Evolutionary conservation across 2,329 filamentous ascomycete genomes (phyloP).

Genomic region (Sarocladium kiliense): DNA sequence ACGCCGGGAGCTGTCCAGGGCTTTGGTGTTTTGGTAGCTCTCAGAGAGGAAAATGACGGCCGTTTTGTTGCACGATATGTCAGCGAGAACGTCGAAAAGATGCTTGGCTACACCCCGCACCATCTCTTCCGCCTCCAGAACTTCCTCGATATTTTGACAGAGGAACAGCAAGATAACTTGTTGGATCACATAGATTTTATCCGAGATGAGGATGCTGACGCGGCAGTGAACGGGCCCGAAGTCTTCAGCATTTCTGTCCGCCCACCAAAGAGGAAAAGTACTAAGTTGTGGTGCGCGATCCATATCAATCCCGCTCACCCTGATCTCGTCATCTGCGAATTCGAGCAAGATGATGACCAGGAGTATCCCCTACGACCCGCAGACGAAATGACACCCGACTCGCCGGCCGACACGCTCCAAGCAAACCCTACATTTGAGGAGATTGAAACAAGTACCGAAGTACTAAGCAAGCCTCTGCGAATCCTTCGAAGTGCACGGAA

Average conservation of each 20-base stretch:
- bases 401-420: constrained; percentile 68
- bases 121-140: constrained; percentile 69
- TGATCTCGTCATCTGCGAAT: constrained; percentile 77
- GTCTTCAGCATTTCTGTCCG: constrained; percentile 76
- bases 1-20: constrained; percentile 76
- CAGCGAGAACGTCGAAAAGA: constrained; percentile 72
- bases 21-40: constrained; percentile 71
- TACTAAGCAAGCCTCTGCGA: constrained; percentile 70
- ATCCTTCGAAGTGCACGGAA: constrained; percentile 71
- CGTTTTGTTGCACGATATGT: constrained; percentile 66
- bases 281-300: constrained; percentile 83
- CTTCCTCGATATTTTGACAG: constrained; percentile 78
- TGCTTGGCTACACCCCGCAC: constrained; percentile 73
- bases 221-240: constrained; percentile 71
- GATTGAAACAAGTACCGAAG: constrained; percentile 68
- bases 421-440: constrained; percentile 71
- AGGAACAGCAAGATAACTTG: constrained; percentile 79
- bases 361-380: constrained; percentile 61
- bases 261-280: constrained; percentile 47
- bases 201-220: constrained; percentile 73
- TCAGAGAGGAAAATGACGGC: constrained; percentile 66
- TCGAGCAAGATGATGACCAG: constrained; percentile 76
- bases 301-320: constrained; percentile 66
- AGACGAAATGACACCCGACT: constrained; percentile 54
- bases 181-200: constrained; percentile 87